A percentile compares a stretch with the other conserved stretches of the same genome.
phyloP scores from a whole-genome alignment of 768 basidiomycete genomes.

The Russula compacta region DNA sequence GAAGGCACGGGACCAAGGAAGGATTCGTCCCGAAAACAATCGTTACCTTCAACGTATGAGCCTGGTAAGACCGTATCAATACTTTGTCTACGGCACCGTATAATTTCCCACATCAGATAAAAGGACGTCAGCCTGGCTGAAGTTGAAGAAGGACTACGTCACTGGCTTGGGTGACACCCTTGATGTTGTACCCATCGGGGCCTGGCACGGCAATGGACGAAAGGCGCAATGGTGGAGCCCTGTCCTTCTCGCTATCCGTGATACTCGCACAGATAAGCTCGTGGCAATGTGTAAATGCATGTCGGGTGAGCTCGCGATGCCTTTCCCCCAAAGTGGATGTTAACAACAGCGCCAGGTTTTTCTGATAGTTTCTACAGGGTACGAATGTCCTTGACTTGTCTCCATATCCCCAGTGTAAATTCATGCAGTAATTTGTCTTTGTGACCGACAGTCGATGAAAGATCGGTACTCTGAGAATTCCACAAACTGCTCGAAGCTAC shows the following conservation, averaged over 20 bases:
- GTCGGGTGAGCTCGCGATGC: constrained; percentile 45
- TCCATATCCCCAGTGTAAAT: neutral
- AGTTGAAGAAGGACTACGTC: constrained; percentile 90
- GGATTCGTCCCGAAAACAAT: constrained; percentile 45
- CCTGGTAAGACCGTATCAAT: constrained; percentile 36
- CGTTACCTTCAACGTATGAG: constrained; percentile 80
- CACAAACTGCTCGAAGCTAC: constrained; percentile 42
- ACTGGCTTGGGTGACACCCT: constrained; percentile 67
- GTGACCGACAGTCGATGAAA: constrained; percentile 39
- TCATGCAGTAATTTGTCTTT: neutral
- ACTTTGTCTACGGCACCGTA: neutral
- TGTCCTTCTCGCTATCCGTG: constrained; percentile 70
- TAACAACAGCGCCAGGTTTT: constrained; percentile 47
- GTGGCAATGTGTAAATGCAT: constrained; percentile 88
- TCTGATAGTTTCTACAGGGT: constrained; percentile 77
- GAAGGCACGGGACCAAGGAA: constrained; percentile 30
- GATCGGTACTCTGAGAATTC: constrained; percentile 57
- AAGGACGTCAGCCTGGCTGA: constrained; percentile 80
- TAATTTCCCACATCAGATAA: constrained; percentile 43
- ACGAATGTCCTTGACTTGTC: constrained; percentile 4
- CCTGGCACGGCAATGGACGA: constrained; percentile 85
- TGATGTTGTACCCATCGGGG: constrained; percentile 65
- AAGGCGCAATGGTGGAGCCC: constrained; percentile 93
- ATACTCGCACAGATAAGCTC: constrained; percentile 47
- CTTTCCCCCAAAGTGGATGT: neutral